These are phyloP conservation scores for Aspergillus neotritici DNA, from an alignment of 2,329 filamentous ascomycete species.

Conservation along the genomic window DNA sequence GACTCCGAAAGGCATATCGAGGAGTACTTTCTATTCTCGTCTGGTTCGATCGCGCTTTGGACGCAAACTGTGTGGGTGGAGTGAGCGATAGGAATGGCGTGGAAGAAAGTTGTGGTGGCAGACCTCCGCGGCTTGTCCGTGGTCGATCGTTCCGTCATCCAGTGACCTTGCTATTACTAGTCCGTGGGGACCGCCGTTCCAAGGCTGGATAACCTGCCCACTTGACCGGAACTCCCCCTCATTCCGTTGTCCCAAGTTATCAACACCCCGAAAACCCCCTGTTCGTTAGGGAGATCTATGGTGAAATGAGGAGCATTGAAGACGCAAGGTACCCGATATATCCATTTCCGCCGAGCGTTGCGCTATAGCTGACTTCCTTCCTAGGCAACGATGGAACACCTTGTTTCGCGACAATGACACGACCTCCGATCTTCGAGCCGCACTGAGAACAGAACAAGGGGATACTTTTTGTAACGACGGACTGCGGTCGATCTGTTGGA, in stretches of 20 bases:
- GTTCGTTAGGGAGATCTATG: constrained; percentile 3
- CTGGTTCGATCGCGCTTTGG: too few species aligned
- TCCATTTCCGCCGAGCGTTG: background rate
- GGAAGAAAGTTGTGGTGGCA: constrained; percentile 5
- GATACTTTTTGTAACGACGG: constrained; percentile 64
- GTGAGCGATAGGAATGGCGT: background rate
- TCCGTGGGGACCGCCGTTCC: background rate
- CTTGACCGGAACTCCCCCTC: constrained; percentile 4
- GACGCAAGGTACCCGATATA: constrained; percentile 45
- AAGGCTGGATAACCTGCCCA: background rate
- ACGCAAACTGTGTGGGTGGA: too few species aligned
- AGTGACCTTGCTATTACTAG: background rate
- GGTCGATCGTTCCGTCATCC: constrained; percentile 5
- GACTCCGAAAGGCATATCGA: too few species aligned
- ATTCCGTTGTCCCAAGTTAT: background rate
- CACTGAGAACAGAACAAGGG: constrained; percentile 56
- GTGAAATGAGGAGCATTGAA: constrained; percentile 50
- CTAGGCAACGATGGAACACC: constrained; percentile 62
- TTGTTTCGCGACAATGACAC: constrained; percentile 52
- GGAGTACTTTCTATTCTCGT: too few species aligned
- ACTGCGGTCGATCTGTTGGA: constrained; percentile 86
- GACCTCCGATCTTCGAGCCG: constrained; percentile 58
- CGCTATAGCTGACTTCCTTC: constrained; percentile 1
- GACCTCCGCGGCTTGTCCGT: constrained; percentile 5
- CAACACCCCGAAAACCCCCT: too few species aligned